Conservation (phyloP, 768 basidiomycete species). For the Ramaria rubella region DNA sequence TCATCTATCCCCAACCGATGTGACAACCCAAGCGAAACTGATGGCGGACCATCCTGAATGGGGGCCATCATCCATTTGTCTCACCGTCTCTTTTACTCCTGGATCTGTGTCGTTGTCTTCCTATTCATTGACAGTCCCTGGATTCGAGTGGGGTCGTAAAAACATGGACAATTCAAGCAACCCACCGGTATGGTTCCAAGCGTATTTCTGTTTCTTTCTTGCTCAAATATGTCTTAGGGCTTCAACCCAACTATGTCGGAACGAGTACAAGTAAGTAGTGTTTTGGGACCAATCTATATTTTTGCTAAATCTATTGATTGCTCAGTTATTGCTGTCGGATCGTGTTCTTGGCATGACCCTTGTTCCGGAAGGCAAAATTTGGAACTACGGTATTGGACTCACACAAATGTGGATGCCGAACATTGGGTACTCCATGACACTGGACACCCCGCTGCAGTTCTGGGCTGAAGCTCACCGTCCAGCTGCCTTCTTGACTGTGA, state of each 20-base stretch:
- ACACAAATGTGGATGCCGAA: constrained; percentile 87
- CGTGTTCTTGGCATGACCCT: constrained; percentile 94
- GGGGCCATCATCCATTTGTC: constrained; percentile 88
- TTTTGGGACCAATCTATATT: not conserved
- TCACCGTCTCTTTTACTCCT: constrained; percentile 94
- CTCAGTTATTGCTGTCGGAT: constrained; percentile 78
- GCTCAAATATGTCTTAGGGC: constrained; percentile 39
- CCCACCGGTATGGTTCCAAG: constrained; percentile 46
- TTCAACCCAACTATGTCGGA: constrained; percentile 99
- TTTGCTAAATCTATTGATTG: not conserved
- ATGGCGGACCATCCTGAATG: constrained; percentile 97
- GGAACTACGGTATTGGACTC: constrained; percentile 95
- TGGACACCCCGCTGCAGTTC: constrained; percentile 92
- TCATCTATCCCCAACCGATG: constrained; percentile 88
- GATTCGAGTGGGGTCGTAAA: constrained; percentile 98
- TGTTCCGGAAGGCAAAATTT: constrained; percentile 88
- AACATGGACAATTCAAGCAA: constrained; percentile 80
- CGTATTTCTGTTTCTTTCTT: not conserved
- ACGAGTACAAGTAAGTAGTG: constrained; percentile 53
- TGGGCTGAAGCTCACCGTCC: constrained; percentile 96
- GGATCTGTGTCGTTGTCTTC: constrained; percentile 95
- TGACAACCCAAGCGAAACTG: constrained; percentile 89
- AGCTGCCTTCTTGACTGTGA: constrained; percentile 84
- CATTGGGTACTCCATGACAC: constrained; percentile 71
- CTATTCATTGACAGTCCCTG: constrained; percentile 82